A percentile compares a stretch with the other conserved stretches of the same genome.
Conservation (phyloP, 345 rosid genomes). For the Sisymbrium irio region DNA sequence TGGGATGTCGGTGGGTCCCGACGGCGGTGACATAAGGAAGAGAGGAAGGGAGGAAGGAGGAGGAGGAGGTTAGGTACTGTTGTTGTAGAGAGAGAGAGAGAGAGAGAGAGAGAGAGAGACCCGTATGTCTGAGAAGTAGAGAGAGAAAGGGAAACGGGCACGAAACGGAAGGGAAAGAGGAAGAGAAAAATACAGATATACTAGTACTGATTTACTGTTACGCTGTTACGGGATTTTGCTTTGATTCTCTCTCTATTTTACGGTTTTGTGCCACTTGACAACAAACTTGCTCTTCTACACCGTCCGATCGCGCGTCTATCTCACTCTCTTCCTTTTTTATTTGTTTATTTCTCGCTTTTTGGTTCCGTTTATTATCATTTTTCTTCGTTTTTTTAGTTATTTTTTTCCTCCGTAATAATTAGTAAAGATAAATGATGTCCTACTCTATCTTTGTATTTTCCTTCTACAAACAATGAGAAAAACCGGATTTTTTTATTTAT, state of each 20-base stretch:
- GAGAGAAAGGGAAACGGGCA: conserved; percentile 13
- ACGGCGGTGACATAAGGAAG: conserved; percentile 38
- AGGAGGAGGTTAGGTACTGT: conserved; percentile 9
- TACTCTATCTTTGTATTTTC: not conserved
- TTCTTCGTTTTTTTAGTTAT: not conserved
- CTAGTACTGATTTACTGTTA: conserved; percentile 33
- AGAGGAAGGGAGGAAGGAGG: not conserved
- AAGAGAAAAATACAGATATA: not conserved
- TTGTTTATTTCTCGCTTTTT: not conserved
- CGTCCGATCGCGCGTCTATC: conserved; percentile 27
- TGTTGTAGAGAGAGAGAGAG: too few relatives aligned
- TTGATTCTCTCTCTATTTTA: conserved; percentile 4
- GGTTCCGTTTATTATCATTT: not conserved
- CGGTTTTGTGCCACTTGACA: conserved; percentile 26
- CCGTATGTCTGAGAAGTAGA: not conserved
- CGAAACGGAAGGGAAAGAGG: conserved; percentile 11
- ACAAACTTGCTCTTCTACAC: conserved; percentile 16
- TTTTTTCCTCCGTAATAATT: not conserved
- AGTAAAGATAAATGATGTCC: not conserved
- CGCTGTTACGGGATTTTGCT: conserved; percentile 26
- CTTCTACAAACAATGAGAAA: not conserved
- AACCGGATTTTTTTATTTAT: not conserved
- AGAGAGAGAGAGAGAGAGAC: conserved; percentile 20
- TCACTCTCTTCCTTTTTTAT: not conserved
- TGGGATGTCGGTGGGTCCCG: conserved; percentile 24